These are phyloP conservation scores for Didymella pomorum DNA, from an alignment of 2,329 filamentous ascomycete species.

Conservation along the genomic window DNA sequence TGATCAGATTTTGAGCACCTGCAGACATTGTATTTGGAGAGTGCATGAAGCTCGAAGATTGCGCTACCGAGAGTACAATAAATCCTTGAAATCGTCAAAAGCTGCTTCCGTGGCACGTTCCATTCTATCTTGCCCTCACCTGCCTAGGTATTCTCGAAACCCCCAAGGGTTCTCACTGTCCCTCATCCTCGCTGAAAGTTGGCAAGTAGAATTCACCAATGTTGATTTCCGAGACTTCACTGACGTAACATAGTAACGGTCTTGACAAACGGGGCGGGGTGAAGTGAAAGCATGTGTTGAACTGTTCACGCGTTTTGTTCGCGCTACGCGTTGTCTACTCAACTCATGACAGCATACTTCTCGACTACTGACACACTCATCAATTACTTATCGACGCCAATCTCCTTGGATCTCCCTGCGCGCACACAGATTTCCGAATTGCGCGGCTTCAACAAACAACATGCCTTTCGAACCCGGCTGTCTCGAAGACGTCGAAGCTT, in stretches of 20 bases:
- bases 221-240: too few relatives aligned
- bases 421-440: not conserved
- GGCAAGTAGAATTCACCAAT: too few relatives aligned
- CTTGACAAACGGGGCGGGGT: not conserved
- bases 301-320: not conserved
- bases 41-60: too few relatives aligned
- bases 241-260: not conserved
- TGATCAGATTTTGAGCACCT: not conserved
- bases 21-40: too few relatives aligned
- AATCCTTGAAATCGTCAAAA: too few relatives aligned
- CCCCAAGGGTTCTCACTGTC: too few relatives aligned
- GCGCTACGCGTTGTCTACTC: not conserved
- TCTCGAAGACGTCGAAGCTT: conserved; percentile 10
- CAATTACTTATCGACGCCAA: not conserved
- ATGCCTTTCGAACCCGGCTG: conserved; percentile 3
- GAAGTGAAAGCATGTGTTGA: not conserved
- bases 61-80: not conserved
- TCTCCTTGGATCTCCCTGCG: not conserved
- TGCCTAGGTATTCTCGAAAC: too few relatives aligned
- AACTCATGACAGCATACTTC: not conserved
- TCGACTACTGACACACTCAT: too few relatives aligned
- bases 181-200: too few relatives aligned
- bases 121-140: not conserved
- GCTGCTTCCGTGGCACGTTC: not conserved
- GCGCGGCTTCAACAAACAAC: not conserved